Conservation (phyloP, 2,329 filamentous ascomycete genomes). For the Fusarium oligoseptatum region DNA sequence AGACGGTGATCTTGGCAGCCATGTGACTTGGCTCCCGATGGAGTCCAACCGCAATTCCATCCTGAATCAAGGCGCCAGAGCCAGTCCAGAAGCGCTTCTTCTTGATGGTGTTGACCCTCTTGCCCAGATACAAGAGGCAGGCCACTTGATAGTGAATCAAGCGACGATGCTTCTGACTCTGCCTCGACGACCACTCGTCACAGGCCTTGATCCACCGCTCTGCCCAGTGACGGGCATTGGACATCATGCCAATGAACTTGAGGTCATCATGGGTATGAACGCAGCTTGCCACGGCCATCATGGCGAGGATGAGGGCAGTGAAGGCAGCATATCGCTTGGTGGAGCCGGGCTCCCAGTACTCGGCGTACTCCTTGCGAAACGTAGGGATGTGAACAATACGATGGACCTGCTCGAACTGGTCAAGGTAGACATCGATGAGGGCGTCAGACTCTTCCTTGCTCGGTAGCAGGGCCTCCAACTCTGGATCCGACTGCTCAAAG, state of each 20-base stretch:
- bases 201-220: constrained; percentile 69
- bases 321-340: constrained; percentile 64
- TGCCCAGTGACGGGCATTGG: constrained; percentile 66
- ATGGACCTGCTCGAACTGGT: constrained; percentile 68
- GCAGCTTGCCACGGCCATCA: constrained; percentile 71
- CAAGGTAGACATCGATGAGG: constrained; percentile 64
- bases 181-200: constrained; percentile 66
- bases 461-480: constrained; percentile 65
- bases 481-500: constrained; percentile 61
- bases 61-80: constrained; percentile 67
- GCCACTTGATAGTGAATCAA: constrained; percentile 72
- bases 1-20: constrained; percentile 67
- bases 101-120: constrained; percentile 73
- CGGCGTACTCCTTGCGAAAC: constrained; percentile 67
- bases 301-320: constrained; percentile 70
- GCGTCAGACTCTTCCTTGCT: constrained; percentile 62
- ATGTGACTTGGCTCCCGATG: constrained; percentile 71
- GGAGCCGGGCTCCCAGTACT: constrained; percentile 64
- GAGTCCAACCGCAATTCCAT: constrained; percentile 70
- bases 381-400: constrained; percentile 72
- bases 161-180: constrained; percentile 72
- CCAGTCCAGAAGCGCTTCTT: constrained; percentile 75
- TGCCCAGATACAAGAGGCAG: constrained; percentile 71
- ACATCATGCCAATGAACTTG: constrained; percentile 70
- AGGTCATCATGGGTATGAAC: constrained; percentile 65